phyloP scores from a whole-genome alignment of 2,329 filamentous ascomycete genomes.

The Cladophialophora immunda region DNA sequence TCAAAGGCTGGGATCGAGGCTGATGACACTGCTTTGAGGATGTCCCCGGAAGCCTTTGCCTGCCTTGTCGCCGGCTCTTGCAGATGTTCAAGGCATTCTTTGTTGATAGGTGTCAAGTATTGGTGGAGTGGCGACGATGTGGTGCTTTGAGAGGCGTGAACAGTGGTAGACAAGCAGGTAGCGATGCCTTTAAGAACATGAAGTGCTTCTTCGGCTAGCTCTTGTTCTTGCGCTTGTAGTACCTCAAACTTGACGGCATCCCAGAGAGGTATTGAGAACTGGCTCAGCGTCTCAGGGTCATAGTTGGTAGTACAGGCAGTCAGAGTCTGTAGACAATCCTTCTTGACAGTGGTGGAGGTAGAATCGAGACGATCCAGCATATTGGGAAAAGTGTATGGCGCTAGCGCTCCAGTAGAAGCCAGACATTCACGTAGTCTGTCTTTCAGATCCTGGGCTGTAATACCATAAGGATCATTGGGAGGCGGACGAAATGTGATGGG shows the following conservation, averaged over 20 bases:
- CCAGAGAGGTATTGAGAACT: slow-evolving; percentile 72
- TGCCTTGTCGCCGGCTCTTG: slow-evolving; percentile 75
- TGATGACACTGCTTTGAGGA: slow-evolving; percentile 64
- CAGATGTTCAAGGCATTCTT: slow-evolving; percentile 73
- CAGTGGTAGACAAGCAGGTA: slow-evolving; percentile 60
- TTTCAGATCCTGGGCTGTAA: slow-evolving; percentile 74
- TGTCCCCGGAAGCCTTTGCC: slow-evolving; percentile 69
- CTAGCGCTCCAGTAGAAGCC: slow-evolving; percentile 68
- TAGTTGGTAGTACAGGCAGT: slow-evolving; percentile 68
- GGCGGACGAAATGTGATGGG: slow-evolving; percentile 75
- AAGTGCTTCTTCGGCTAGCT: slow-evolving; percentile 68
- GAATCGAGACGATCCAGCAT: slow-evolving; percentile 75
- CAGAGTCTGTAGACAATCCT: slow-evolving; percentile 71
- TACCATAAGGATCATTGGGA: slow-evolving; percentile 73
- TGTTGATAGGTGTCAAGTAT: slow-evolving; percentile 68
- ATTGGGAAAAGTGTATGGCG: slow-evolving; percentile 72
- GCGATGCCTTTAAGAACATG: slow-evolving; percentile 64
- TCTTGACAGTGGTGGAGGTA: slow-evolving; percentile 73
- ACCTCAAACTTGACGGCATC: slow-evolving; percentile 75
- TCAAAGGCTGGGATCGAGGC: slow-evolving; percentile 65
- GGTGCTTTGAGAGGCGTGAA: slow-evolving; percentile 45
- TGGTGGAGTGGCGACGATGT: slow-evolving; percentile 53
- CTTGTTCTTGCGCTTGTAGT: slow-evolving; percentile 71
- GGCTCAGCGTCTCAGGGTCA: slow-evolving; percentile 65
- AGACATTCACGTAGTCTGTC: slow-evolving; percentile 70